phyloP scores from a whole-genome alignment of 2,329 filamentous ascomycete genomes.

The Sporothrix schenckii region DNA sequence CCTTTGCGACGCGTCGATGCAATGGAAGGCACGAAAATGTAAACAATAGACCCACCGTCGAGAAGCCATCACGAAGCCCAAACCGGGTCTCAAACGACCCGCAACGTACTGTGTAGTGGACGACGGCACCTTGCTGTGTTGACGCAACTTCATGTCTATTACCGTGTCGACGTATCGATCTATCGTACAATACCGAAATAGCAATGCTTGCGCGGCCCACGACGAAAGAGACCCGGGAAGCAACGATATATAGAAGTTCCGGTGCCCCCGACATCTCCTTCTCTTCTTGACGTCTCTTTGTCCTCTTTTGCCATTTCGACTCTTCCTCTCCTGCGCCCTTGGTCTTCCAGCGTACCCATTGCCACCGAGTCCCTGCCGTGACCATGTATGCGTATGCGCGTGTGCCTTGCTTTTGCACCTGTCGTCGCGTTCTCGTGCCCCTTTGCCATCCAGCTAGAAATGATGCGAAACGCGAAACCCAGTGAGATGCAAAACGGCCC shows the following conservation, averaged over 20 bases:
- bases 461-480: conserved; percentile 5
- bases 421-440: background rate
- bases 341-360: background rate
- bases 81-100: background rate
- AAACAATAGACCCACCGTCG: background rate
- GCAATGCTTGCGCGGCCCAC: conserved; percentile 17
- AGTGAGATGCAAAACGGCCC: conserved; percentile 23
- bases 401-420: background rate
- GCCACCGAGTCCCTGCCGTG: background rate
- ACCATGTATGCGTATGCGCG: background rate
- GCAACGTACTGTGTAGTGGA: background rate
- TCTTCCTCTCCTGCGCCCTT: background rate
- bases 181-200: conserved; percentile 16
- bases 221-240: background rate
- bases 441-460: conserved; percentile 3
- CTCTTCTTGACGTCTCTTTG: background rate
- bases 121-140: background rate
- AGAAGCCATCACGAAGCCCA: background rate
- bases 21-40: background rate
- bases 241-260: background rate
- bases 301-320: background rate
- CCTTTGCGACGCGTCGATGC: background rate
- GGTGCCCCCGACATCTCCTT: background rate
- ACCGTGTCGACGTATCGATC: conserved; percentile 21
- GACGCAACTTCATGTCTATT: background rate